Evolutionary conservation across 2,329 filamentous ascomycete species (phyloP).

Genomic region (Aotearoamyces nothofagi): DNA sequence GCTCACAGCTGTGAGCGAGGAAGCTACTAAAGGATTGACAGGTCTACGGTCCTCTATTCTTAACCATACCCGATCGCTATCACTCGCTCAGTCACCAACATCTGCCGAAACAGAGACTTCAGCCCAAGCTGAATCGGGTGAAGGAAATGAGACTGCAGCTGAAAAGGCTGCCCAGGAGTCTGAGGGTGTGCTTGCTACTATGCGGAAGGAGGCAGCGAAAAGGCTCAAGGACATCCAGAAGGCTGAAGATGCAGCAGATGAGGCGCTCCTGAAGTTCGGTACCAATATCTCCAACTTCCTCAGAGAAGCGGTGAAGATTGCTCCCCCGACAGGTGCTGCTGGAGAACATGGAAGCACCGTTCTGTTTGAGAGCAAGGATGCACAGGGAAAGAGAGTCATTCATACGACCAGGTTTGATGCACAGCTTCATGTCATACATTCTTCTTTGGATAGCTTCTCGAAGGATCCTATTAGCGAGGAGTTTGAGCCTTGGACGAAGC

Average conservation of each 20-base stretch:
- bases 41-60: conserved; percentile 54
- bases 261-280: conserved; percentile 84
- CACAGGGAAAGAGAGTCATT: conserved; percentile 79
- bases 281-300: conserved; percentile 81
- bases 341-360: conserved; percentile 42
- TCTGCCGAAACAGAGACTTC: conserved; percentile 12
- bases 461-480: conserved; percentile 66
- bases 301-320: conserved; percentile 77
- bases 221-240: conserved; percentile 77
- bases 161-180: conserved; percentile 31
- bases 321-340: conserved; percentile 45
- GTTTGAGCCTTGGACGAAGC: conserved; percentile 56
- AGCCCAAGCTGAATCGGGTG: conserved; percentile 10
- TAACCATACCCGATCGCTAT: conserved; percentile 56
- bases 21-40: conserved; percentile 68
- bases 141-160: conserved; percentile 27
- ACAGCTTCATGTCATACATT: conserved; percentile 90
- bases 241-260: conserved; percentile 91
- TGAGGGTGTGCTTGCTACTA: conserved; percentile 57
- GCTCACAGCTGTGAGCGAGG: conserved; percentile 60
- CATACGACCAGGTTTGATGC: conserved; percentile 91
- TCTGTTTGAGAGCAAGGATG: conserved; percentile 88
- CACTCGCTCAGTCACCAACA: conserved; percentile 28
- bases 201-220: conserved; percentile 65
- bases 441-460: conserved; percentile 64